Percentiles rank a stretch among this genome's conserved stretches.
Evolutionary conservation across 495 filamentous ascomycete genomes (phyloP).

Genomic region (Penicillium desertorum): DNA sequence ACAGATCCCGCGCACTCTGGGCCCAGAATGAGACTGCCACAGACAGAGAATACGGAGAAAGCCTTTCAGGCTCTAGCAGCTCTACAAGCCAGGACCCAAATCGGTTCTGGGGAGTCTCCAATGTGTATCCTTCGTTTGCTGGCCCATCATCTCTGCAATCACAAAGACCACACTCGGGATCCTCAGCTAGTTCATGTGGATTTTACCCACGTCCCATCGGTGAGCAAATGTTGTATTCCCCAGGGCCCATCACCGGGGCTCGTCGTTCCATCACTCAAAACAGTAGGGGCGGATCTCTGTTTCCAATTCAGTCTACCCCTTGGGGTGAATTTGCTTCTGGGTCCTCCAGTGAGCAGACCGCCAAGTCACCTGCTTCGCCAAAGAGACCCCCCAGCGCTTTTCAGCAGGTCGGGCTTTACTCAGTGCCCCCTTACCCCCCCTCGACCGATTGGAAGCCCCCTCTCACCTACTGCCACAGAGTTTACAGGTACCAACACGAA

Average conservation of each 20-base stretch:
- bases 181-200: constrained; percentile 33
- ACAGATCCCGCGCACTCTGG: constrained; percentile 65
- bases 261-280: constrained; percentile 43
- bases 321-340: constrained; percentile 40
- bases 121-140: constrained; percentile 22
- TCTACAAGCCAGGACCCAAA: constrained; percentile 29
- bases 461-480: constrained; percentile 83
- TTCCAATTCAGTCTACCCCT: constrained; percentile 29
- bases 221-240: constrained; percentile 35
- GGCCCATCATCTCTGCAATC: constrained; percentile 25
- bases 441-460: constrained; percentile 70
- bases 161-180: constrained; percentile 46
- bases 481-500: constrained; percentile 57
- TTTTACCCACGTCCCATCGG: constrained; percentile 30
- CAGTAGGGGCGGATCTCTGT: constrained; percentile 39
- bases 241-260: constrained; percentile 34
- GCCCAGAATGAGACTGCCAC: constrained; percentile 33
- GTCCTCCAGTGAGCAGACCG: constrained; percentile 18
- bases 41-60: constrained; percentile 34
- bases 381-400: constrained; percentile 42
- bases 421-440: constrained; percentile 61
- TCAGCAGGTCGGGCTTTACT: constrained; percentile 52
- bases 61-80: constrained; percentile 26
- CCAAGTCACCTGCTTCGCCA: constrained; percentile 29
- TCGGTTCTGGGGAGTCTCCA: constrained; percentile 35